phyloP scores from a whole-genome alignment of 2,329 filamentous ascomycete species.

The Cladosporium halotolerans region DNA sequence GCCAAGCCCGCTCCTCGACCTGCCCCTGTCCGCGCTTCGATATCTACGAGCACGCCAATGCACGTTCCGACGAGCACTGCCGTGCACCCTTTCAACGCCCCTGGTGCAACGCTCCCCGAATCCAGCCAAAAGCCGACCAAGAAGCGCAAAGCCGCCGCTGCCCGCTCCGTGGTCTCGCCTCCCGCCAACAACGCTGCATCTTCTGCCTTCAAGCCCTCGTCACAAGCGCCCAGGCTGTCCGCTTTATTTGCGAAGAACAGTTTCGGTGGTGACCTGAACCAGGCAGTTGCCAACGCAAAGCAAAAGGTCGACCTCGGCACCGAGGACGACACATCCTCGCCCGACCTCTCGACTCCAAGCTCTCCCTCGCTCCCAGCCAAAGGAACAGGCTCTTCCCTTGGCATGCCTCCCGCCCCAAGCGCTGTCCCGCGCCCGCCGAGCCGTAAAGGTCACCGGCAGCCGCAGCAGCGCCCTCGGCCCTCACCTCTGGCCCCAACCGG shows the following conservation, averaged over 20 bases:
- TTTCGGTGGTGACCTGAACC: conserved; percentile 34
- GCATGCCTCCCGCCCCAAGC: not conserved
- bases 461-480: conserved; percentile 22
- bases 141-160: conserved; percentile 5
- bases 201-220: conserved; percentile 32
- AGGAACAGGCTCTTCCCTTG: not conserved
- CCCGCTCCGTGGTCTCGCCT: conserved; percentile 13
- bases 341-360: conserved; percentile 3
- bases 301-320: conserved; percentile 29
- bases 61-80: conserved; percentile 12
- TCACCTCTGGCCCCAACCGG: conserved; percentile 24
- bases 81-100: conserved; percentile 27
- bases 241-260: conserved; percentile 36
- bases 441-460: conserved; percentile 25
- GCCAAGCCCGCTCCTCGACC: conserved; percentile 6
- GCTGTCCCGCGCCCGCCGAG: conserved; percentile 19
- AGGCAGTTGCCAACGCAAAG: conserved; percentile 25
- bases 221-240: conserved; percentile 38
- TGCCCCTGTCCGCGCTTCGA: not conserved
- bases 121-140: conserved; percentile 14
- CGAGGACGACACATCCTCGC: conserved; percentile 25
- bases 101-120: conserved; percentile 13
- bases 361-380: conserved; percentile 5
- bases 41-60: not conserved
- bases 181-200: not conserved